These are phyloP conservation scores for Claviceps purpurea DNA, from an alignment of 2,329 filamentous ascomycete species.

Conservation along the genomic window DNA sequence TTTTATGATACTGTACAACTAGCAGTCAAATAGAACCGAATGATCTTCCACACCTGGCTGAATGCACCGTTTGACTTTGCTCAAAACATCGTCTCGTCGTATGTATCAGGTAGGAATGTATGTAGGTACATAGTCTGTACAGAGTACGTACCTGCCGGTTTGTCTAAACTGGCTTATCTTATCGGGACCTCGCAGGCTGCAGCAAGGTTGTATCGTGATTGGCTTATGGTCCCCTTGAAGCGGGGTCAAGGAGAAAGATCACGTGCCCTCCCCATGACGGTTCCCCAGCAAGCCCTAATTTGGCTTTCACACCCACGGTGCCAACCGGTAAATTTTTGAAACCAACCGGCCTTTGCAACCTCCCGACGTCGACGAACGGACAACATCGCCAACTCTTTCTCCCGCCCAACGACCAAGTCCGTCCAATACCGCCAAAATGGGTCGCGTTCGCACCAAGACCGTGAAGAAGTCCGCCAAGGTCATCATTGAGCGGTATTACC, in stretches of 20 bases:
- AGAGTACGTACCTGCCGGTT: neutral
- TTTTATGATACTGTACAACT: constrained; percentile 7
- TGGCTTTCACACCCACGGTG: constrained; percentile 10
- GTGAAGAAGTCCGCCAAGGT: constrained; percentile 85
- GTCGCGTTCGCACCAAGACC: constrained; percentile 58
- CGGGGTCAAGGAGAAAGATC: neutral
- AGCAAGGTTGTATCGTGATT: no score
- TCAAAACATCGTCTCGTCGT: neutral
- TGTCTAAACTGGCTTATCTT: no score
- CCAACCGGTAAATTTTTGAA: constrained; percentile 16
- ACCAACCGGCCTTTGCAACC: constrained; percentile 7
- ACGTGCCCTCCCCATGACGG: constrained; percentile 13
- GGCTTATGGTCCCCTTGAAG: neutral
- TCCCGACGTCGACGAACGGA: constrained; percentile 5
- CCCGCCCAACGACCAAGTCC: constrained; percentile 21
- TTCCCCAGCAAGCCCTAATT: constrained; percentile 17
- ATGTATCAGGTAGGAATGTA: neutral
- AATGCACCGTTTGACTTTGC: neutral
- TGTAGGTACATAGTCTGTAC: neutral
- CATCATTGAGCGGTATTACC: constrained; percentile 98
- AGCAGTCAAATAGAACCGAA: constrained; percentile 1
- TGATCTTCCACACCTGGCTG: neutral
- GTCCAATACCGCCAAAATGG: constrained; percentile 48
- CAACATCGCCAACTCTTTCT: constrained; percentile 12
- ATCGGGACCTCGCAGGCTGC: no score